Evolutionary conservation across 1,284 basidiomycete species (phyloP), one percentile per base, ranked within the genome.

Genomic region (Baeospora myosura): DNA sequence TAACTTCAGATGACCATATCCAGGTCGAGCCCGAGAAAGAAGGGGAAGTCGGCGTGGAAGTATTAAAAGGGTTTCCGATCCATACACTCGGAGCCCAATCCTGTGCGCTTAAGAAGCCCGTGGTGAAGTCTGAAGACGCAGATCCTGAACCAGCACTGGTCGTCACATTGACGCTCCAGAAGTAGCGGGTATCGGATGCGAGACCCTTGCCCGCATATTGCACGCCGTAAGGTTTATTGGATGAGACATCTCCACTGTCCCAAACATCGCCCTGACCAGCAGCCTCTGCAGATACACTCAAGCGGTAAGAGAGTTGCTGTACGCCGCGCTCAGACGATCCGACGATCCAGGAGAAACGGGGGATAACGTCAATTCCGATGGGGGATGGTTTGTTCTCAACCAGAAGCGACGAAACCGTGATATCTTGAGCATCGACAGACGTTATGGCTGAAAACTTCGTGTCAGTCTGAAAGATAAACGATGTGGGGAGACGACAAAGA

Each of bases 1-100:
- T 37, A 5, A 49, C n/a, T 37, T 55, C 53, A 3, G 52, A 41
- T 0, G 58, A 53, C 59, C 59, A 62, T 21, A 61, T 61, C 61
- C 61, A 63, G 2, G 43, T 39, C 3, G 59, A 55, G 29, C 46
- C 36, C 6, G 42, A 39, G 32, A 60, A 54, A 3, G 53, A 44
- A 3, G 52, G 44, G 23, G 29, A 8, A 28, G 26, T 8, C n/a
- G 26, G 41, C 40, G 46, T 39, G 48, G 44, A 17, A 30, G 33
- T 21, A 29, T 36, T 38, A 17, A 33, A 22, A 7, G 51, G 52
- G 38, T 59, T 59, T 6, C 55, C 55, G n/a, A 57, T 57, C 56
- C 57, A 59, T 14, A 38, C 32, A 26, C 55, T 56, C 12, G 52
- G 33, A 18, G 44, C 45, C 57, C 57, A 59, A 31, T 55, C 55